Evolutionary conservation across 495 filamentous ascomycete genomes (phyloP).

Genomic region (Aspergillus affinis): DNA sequence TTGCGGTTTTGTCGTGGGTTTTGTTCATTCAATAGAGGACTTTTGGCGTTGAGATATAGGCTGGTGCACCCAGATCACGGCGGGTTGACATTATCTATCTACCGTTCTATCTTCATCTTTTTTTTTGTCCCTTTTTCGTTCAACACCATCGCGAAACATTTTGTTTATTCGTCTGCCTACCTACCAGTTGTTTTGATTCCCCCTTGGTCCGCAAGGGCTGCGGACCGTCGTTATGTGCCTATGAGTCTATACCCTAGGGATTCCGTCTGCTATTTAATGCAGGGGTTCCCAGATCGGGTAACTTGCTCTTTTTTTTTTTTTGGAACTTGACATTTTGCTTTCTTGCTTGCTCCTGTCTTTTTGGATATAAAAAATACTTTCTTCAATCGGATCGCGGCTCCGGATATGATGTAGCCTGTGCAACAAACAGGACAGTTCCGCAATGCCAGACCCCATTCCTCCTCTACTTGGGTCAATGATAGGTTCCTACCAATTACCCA

Average conservation of each 20-base stretch:
- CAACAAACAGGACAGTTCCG: no score
- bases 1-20: slow-evolving; percentile 5
- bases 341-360: background rate
- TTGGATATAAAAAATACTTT: background rate
- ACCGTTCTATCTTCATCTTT: slow-evolving; percentile 8
- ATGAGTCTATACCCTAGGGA: slow-evolving; percentile 24
- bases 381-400: no score
- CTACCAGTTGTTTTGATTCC: slow-evolving; percentile 12
- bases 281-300: background rate
- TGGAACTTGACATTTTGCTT: background rate
- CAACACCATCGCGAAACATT: background rate
- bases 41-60: slow-evolving; percentile 37
- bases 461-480: background rate
- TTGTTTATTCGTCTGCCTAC: background rate
- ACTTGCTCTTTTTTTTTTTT: background rate
- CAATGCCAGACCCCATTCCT: background rate
- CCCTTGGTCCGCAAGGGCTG: slow-evolving; percentile 11
- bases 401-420: no score
- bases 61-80: slow-evolving; percentile 18
- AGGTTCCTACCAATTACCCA: background rate
- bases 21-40: slow-evolving; percentile 26
- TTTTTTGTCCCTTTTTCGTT: slow-evolving; percentile 10
- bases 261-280: slow-evolving; percentile 5
- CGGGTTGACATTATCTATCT: slow-evolving; percentile 17
- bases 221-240: slow-evolving; percentile 18